phyloP scores from a whole-genome alignment of 257 asterid species.

The Scutellaria baicalensis region DNA sequence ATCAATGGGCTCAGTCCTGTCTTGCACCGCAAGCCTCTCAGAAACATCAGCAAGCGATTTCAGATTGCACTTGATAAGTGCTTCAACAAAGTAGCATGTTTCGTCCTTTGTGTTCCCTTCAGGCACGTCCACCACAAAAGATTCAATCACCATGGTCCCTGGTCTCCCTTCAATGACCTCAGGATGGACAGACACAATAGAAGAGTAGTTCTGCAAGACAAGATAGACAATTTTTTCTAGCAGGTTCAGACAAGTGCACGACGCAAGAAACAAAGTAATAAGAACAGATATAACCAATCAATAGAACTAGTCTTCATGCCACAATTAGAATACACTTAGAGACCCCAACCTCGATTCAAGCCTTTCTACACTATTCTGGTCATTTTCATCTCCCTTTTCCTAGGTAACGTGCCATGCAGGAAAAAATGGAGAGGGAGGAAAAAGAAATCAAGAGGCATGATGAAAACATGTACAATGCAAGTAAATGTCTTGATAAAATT shows the following conservation, averaged over 20 bases:
- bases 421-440: no score
- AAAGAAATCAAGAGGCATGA: no score
- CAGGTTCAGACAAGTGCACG: not conserved
- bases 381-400: not conserved
- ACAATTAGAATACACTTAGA: not conserved
- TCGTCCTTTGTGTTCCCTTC: conserved; percentile 58
- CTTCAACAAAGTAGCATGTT: conserved; percentile 52
- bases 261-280: not conserved
- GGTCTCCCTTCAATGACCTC: conserved; percentile 51
- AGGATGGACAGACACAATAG: conserved; percentile 46
- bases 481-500: not conserved
- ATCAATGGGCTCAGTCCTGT: conserved; percentile 34
- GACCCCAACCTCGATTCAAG: not conserved
- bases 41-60: conserved; percentile 53
- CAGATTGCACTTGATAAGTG: conserved; percentile 51
- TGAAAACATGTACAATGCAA: not conserved
- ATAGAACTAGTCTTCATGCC: not conserved
- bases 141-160: conserved; percentile 47
- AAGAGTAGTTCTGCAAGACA: conserved; percentile 46
- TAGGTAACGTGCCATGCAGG: not conserved
- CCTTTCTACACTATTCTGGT: not conserved
- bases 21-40: conserved; percentile 49
- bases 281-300: not conserved
- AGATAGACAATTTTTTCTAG: not conserved
- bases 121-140: conserved; percentile 55